These are phyloP conservation scores for Tylopilus balloui DNA, from an alignment of 768 basidiomycete species.

Conservation along the genomic window DNA sequence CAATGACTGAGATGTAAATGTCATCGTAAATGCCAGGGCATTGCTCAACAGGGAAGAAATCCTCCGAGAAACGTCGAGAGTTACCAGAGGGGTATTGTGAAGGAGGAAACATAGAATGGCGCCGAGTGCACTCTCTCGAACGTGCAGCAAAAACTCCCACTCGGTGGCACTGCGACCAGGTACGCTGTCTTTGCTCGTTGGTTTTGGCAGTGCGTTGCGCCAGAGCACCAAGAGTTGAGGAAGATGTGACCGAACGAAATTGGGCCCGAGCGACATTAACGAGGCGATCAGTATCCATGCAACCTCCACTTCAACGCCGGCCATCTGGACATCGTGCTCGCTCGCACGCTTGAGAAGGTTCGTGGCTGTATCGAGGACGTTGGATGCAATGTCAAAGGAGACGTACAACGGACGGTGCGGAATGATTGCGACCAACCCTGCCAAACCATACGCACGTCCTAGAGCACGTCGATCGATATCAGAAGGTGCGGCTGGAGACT, in stretches of 20 bases:
- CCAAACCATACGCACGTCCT: conserved; percentile 88
- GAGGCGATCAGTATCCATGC: conserved; percentile 92
- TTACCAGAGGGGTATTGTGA: conserved; percentile 77
- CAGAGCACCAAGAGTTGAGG: conserved; percentile 93
- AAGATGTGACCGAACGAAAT: conserved; percentile 90
- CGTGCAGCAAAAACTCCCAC: conserved; percentile 88
- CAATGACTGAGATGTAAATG: conserved; percentile 67
- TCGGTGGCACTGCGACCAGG: conserved; percentile 67
- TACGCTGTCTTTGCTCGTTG: conserved; percentile 78
- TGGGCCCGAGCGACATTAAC: conserved; percentile 87
- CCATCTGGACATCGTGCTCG: conserved; percentile 83
- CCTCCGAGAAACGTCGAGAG: conserved; percentile 86
- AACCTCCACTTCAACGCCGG: conserved; percentile 82
- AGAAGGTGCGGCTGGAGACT: conserved; percentile 64
- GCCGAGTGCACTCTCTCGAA: conserved; percentile 85
- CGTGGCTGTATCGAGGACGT: conserved; percentile 87
- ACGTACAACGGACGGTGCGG: conserved; percentile 88
- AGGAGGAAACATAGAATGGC: conserved; percentile 85
- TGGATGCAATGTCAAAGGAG: conserved; percentile 88
- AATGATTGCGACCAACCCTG: conserved; percentile 80
- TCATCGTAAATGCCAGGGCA: conserved; percentile 82
- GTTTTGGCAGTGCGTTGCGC: conserved; percentile 95
- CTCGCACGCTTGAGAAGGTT: conserved; percentile 86
- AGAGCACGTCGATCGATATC: conserved; percentile 70
- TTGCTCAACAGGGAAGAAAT: conserved; percentile 85